Percentiles rank a stretch among this genome's conserved stretches.
phyloP scores from a whole-genome alignment of 2,329 filamentous ascomycete species.

The Fusarium burgessii region DNA sequence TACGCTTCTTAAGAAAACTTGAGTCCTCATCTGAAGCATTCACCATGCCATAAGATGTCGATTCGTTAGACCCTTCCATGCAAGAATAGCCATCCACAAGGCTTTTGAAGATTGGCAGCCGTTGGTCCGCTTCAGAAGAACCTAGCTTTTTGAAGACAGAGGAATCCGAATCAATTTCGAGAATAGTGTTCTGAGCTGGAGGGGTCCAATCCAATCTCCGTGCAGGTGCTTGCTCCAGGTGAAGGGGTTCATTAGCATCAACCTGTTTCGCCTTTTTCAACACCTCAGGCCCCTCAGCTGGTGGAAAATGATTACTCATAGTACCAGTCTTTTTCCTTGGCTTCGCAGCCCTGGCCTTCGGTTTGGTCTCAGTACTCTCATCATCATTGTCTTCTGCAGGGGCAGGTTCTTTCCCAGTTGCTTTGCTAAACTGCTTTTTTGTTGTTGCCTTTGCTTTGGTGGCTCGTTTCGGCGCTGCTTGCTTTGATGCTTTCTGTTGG shows the following conservation, averaged over 20 bases:
- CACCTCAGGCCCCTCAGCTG: slow-evolving; percentile 28
- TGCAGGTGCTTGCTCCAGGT: slow-evolving; percentile 62
- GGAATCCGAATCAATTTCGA: slow-evolving; percentile 48
- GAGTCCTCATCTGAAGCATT: slow-evolving; percentile 46
- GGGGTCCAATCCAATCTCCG: slow-evolving; percentile 78
- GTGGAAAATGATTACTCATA: slow-evolving; percentile 52
- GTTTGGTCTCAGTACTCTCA: slow-evolving; percentile 50
- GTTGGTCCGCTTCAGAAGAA: slow-evolving; percentile 19
- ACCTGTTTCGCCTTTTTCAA: slow-evolving; percentile 26
- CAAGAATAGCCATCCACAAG: slow-evolving; percentile 59
- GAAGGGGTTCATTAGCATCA: slow-evolving; percentile 51
- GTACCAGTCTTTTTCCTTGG: slow-evolving; percentile 42
- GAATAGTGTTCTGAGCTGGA: slow-evolving; percentile 57
- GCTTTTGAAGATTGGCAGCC: slow-evolving; percentile 56
- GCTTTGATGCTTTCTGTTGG: slow-evolving; percentile 37
- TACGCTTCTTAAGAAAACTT: slow-evolving; percentile 64
- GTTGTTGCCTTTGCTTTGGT: slow-evolving; percentile 1
- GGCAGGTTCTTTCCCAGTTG: not conserved
- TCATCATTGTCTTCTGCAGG: slow-evolving; percentile 2
- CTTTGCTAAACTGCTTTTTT: not conserved
- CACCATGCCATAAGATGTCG: slow-evolving; percentile 23
- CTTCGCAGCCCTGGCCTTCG: slow-evolving; percentile 49
- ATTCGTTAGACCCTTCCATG: slow-evolving; percentile 44
- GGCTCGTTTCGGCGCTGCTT: slow-evolving; percentile 18
- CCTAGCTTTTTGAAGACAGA: slow-evolving; percentile 39